Base-by-base conservation (phyloP, 192 early-diverging fungal genomes). In the Obelidium mucronatum region DNA sequence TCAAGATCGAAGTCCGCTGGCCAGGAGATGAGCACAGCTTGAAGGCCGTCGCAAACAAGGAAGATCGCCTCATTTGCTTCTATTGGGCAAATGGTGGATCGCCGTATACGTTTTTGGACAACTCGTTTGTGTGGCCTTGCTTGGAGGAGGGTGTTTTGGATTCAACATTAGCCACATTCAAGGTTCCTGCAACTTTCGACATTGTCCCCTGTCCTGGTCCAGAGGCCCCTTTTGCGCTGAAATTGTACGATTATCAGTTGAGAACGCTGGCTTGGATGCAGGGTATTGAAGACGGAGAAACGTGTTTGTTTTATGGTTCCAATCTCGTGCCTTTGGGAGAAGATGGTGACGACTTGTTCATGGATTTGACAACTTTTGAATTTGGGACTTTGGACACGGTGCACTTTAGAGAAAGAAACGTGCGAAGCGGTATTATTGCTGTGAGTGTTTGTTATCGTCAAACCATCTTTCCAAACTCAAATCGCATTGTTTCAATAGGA, bases 171-270 rank as follows among this genome's bases (percentile, higher is more conserved):
- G 35, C 31, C 1, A 28, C 1, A 1, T 26, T 66, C 64, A 66
- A 66, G 28, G 37, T 71, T 71, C 69, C 69, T 56, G 61, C 53
- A n/a, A 71, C 69, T 2, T 71, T 71, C 63, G 69, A 71, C 36
- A 65, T 71, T n/a, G 36, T 58, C 19, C 69, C 69, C 1, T 60
- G 53, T 63, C 8, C 5, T 34, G 34, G 39, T 1, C 69, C 69
- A n/a, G 69, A 63, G 31, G 34, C 26, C n/a, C 65, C 65, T 17
- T 67, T 67, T 2, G 52, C 40, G 1, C 30, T 67, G 1, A 37
- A 37, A 5, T 34, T 67, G 17, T 67, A 67, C 34, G 65, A 67
- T 37, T 67, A 67, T 67, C 65, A 67, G 33, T 28, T 67, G 19
- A 19, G 65, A 0, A 67, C 65, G 2, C 65, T 67, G 2, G 65